Conservation (phyloP, 163 green algal species). For the Prototheca stagnorum region DNA sequence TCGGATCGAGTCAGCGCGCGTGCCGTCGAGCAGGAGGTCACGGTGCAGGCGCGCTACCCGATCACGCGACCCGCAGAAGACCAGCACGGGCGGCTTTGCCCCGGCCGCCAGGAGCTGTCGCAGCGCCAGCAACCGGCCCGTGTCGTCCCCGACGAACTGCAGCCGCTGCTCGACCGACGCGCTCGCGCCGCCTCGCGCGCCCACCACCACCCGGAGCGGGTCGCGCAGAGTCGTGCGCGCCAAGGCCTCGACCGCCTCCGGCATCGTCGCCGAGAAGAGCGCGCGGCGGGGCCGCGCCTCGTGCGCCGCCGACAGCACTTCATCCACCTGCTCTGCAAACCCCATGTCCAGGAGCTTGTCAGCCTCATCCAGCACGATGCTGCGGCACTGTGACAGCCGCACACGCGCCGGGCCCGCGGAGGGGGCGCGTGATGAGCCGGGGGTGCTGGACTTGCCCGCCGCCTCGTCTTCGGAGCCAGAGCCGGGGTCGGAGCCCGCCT, state of each 20-base stretch:
- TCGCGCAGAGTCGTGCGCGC: constrained; percentile 62
- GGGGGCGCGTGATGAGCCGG: not conserved
- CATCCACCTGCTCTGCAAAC: constrained; percentile 70
- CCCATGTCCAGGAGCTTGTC: constrained; percentile 90
- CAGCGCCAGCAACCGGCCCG: constrained; percentile 80
- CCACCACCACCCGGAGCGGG: constrained; percentile 69
- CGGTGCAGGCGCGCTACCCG: constrained; percentile 59
- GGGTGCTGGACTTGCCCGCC: not conserved
- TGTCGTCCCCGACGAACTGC: constrained; percentile 76
- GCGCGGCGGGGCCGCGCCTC: constrained; percentile 23
- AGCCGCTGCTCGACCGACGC: constrained; percentile 67
- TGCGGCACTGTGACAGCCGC: constrained; percentile 19
- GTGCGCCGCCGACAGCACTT: constrained; percentile 51
- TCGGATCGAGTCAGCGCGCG: constrained; percentile 72
- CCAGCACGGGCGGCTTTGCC: constrained; percentile 68
- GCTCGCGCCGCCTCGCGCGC: constrained; percentile 44
- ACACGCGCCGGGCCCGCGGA: not conserved
- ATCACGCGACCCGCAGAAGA: constrained; percentile 68
- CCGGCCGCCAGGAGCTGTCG: constrained; percentile 61
- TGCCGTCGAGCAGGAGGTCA: constrained; percentile 69
- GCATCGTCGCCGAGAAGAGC: constrained; percentile 87
- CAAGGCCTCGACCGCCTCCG: constrained; percentile 68
- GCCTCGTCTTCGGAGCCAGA: not conserved
- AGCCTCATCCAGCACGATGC: constrained; percentile 86
- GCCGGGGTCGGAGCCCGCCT: not conserved